phyloP scores from a whole-genome alignment of 106 monocot genomes.

The Dendrobium officinale region DNA sequence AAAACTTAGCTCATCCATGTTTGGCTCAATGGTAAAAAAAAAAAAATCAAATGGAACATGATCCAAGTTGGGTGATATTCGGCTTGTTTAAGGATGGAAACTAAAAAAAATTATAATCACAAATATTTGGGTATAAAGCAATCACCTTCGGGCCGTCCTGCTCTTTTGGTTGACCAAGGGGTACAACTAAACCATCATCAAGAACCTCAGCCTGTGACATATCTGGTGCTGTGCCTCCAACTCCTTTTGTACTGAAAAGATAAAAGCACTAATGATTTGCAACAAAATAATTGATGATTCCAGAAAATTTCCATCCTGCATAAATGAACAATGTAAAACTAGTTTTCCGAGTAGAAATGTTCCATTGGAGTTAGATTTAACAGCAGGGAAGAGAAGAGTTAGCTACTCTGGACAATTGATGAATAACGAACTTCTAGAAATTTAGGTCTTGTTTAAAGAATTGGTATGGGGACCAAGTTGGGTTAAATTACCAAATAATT shows the following conservation, averaged over 20 bases:
- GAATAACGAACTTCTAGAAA: too few relatives aligned
- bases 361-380: too few relatives aligned
- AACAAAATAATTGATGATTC: neutral
- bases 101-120: neutral
- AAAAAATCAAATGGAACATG: neutral
- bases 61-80: too few relatives aligned
- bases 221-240: constrained; percentile 71
- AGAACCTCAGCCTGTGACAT: constrained; percentile 32
- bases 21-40: neutral
- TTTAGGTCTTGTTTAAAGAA: too few relatives aligned
- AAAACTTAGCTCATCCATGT: too few relatives aligned
- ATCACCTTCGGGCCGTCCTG: constrained; percentile 31
- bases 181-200: constrained; percentile 69
- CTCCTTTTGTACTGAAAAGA: constrained; percentile 75
- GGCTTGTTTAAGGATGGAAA: too few relatives aligned
- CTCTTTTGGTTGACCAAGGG: constrained; percentile 69
- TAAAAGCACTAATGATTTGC: neutral
- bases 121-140: neutral
- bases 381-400: neutral
- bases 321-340: neutral
- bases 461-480: too few relatives aligned
- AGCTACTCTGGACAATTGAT: neutral
- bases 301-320: neutral
- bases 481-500: too few relatives aligned
- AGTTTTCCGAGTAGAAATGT: too few relatives aligned